Evolutionary conservation across 2,329 filamentous ascomycete genomes (phyloP), one percentile per base, ranked within the genome.

Genomic region (Alternaria atra): DNA sequence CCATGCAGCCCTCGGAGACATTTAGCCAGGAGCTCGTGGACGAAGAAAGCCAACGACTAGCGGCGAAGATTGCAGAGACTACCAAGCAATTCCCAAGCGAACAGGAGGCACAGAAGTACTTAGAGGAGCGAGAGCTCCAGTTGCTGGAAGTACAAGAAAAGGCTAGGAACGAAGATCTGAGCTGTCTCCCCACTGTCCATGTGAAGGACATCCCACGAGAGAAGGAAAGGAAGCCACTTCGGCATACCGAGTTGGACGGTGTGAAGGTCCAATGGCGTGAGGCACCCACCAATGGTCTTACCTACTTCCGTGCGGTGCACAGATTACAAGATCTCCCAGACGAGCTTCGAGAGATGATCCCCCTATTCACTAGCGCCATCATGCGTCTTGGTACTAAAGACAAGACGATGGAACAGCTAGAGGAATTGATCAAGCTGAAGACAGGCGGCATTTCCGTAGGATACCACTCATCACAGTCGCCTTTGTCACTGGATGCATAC

Each of bases 391-490:
- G 95, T 13, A 99, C 94, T 2, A 91, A 91, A 70, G 87, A 89
- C 61, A 91, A 91, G 84, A 89, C 89, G 0, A 97, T 97, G 91
- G 95, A 97, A 77, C 90, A 97, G 77, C 87, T 98, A 52, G 95
- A 99, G 79, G 95, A 98, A 73, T 81, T 94, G 56, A 97, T 99
- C 78, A 98, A 98, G 79, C 85, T 98, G 30, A 97, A 96, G 82
- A 98, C 95, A 1, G 95, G 95, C 20, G 95, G 95, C 9, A 87
- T 99, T 37, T 91, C 90, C 3, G 89, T 96, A 15, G 89, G 91
- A 1, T 94, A 97, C 69, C 91, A 96, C 79, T 87, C 90, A n/a
- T 89, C 90, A 0, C 87, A 94, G 0, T 93, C 89, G 2, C 92
- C 94, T 0, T 85, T 85, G 1, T 87, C 94, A 66, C 88, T 92